These are phyloP conservation scores for Prunus mongolica DNA, from an alignment of 306 rosid genomes.

Conservation along the genomic window DNA sequence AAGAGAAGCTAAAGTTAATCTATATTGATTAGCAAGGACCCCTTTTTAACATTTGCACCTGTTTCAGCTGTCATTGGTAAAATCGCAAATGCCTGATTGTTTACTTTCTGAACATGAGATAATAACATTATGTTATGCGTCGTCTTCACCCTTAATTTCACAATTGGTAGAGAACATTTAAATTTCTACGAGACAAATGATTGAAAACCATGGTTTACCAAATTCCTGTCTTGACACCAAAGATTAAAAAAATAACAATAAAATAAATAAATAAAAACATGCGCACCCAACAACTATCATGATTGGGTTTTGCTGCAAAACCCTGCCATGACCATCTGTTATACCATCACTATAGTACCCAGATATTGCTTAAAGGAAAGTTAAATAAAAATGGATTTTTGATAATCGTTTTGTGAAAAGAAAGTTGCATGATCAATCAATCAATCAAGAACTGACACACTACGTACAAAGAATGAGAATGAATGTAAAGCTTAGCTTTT, in stretches of 20 bases:
- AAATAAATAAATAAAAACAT: background rate
- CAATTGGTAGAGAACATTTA: background rate
- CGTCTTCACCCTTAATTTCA: background rate
- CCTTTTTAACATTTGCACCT: no score
- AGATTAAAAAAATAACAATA: background rate
- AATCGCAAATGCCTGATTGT: no score
- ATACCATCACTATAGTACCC: background rate
- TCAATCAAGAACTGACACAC: background rate
- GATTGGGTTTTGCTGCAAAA: background rate
- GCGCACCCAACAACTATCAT: background rate
- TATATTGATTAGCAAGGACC: no score
- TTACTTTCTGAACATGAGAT: no score
- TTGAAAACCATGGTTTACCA: background rate
- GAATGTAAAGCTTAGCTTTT: constrained; percentile 14
- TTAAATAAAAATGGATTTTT: background rate
- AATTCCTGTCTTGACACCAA: background rate
- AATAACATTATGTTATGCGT: no score
- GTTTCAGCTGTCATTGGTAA: no score
- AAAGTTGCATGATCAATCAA: background rate
- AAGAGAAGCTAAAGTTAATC: no score
- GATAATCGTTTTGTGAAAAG: background rate
- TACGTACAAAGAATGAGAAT: background rate
- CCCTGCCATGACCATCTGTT: background rate
- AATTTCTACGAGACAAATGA: background rate
- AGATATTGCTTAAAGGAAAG: background rate